Conservation (phyloP, 2,329 filamentous ascomycete species). For the Alternaria panax region DNA sequence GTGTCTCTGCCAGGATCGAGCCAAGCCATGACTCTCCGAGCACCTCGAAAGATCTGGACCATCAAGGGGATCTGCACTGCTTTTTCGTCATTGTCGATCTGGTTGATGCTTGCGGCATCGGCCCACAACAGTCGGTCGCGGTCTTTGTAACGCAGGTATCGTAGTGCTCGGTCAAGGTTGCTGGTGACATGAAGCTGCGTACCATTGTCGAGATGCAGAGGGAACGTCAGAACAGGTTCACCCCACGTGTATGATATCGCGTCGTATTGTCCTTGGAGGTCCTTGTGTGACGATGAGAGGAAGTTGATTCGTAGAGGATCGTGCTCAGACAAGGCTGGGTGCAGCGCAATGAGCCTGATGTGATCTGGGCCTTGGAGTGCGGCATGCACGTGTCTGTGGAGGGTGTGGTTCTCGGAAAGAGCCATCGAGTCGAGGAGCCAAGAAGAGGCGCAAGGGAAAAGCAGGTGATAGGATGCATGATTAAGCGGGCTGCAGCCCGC, state of each 20-base stretch:
- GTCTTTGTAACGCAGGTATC: background rate
- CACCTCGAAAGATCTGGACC: background rate
- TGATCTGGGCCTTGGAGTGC: background rate
- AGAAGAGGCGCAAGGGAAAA: background rate
- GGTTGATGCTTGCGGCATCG: conserved; percentile 28
- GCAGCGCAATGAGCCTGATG: background rate
- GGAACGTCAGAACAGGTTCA: background rate
- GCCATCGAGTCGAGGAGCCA: background rate
- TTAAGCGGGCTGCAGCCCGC: background rate
- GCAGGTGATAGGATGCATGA: background rate
- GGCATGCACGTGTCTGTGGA: background rate
- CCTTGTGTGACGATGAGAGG: accelerated
- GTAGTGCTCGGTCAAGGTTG: conserved; percentile 19
- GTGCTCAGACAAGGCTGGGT: background rate
- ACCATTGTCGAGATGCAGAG: background rate
- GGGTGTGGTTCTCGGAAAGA: background rate
- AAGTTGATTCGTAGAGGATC: background rate
- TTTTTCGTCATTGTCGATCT: conserved; percentile 19
- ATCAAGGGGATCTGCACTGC: conserved; percentile 24
- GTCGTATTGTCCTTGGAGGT: conserved; percentile 1
- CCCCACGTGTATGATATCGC: conserved; percentile 27
- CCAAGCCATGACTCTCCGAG: background rate
- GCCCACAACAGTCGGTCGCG: conserved; percentile 15
- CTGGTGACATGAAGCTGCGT: background rate
- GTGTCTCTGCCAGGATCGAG: background rate